Conservation (phyloP, 2,329 filamentous ascomycete species). For the Xylariaceae sp. region DNA sequence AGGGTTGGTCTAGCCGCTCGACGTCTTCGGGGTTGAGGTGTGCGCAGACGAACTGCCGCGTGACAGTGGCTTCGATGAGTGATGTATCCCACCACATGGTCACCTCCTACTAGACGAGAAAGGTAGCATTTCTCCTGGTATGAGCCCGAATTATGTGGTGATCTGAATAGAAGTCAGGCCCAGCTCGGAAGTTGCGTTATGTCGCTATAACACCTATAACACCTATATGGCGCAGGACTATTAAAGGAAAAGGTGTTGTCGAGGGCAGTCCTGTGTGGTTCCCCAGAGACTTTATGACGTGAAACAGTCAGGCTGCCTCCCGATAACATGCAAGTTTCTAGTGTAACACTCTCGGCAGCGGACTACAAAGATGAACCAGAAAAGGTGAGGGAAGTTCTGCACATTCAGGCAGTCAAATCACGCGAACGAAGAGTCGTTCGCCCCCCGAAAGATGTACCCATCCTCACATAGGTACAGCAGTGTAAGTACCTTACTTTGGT, state of each 20-base stretch:
- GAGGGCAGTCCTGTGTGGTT: not conserved
- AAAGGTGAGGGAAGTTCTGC: constrained; percentile 5
- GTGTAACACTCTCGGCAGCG: constrained; percentile 20
- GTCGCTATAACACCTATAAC: not conserved
- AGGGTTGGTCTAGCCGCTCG: constrained; percentile 64
- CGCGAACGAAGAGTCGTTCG: constrained; percentile 1
- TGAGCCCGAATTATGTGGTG: constrained; percentile 31
- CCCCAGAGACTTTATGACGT: constrained; percentile 8
- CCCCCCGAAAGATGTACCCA: constrained; percentile 5
- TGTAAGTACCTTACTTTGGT: not conserved
- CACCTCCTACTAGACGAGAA: constrained; percentile 34
- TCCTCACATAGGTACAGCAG: constrained; percentile 3
- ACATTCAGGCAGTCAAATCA: constrained; percentile 1
- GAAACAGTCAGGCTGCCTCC: constrained; percentile 21
- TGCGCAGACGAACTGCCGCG: constrained; percentile 69
- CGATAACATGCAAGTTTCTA: constrained; percentile 9
- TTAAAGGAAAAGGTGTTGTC: not conserved
- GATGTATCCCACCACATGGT: constrained; percentile 74
- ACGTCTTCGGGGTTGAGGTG: constrained; percentile 69
- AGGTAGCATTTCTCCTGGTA: constrained; percentile 36
- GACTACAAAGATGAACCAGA: constrained; percentile 11
- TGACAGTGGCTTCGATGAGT: constrained; percentile 73
- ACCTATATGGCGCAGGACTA: not conserved
- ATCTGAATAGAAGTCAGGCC: constrained; percentile 7
- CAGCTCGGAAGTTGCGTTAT: too few species aligned